Conservation (phyloP, 2,329 filamentous ascomycete genomes). For the Stemphylium beticola region DNA sequence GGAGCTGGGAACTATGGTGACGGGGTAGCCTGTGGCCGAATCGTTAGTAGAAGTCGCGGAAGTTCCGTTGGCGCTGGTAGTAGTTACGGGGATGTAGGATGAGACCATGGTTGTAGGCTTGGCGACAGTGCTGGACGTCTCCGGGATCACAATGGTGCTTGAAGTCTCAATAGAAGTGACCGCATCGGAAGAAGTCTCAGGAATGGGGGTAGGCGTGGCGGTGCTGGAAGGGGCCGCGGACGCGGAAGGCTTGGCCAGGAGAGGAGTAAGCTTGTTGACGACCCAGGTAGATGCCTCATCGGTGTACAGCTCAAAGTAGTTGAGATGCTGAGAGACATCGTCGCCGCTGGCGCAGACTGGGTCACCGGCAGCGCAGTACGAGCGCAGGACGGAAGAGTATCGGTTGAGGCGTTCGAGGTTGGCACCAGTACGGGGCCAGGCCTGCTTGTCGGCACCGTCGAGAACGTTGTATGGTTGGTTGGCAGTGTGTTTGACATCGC, state of each 20-base stretch:
- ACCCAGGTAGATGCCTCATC: constrained; percentile 9
- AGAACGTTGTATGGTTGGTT: constrained; percentile 13
- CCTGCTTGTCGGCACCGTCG: constrained; percentile 11
- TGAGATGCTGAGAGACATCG: constrained; percentile 1
- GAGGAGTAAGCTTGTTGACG: constrained; percentile 9
- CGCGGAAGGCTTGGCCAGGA: constrained; percentile 4
- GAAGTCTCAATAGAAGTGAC: neutral
- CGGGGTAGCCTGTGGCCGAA: neutral
- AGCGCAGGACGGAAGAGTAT: constrained; percentile 7
- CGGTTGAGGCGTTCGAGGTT: constrained; percentile 7
- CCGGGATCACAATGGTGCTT: neutral
- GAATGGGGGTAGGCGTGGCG: neutral
- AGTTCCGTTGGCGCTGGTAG: constrained; percentile 1
- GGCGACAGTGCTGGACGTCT: neutral
- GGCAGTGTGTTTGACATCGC: constrained; percentile 11
- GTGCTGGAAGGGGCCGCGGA: constrained; percentile 1
- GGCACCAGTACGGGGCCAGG: constrained; percentile 8
- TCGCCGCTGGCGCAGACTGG: constrained; percentile 5
- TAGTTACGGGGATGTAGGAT: constrained; percentile 5
- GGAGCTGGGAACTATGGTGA: neutral
- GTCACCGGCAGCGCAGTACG: constrained; percentile 12
- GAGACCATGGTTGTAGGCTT: constrained; percentile 3
- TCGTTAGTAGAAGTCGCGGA: neutral
- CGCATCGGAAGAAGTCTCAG: neutral
- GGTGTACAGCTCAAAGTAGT: constrained; percentile 12